phyloP scores from a whole-genome alignment of 495 filamentous ascomycete genomes.

The Pseudomonodictys pantanalensis region DNA sequence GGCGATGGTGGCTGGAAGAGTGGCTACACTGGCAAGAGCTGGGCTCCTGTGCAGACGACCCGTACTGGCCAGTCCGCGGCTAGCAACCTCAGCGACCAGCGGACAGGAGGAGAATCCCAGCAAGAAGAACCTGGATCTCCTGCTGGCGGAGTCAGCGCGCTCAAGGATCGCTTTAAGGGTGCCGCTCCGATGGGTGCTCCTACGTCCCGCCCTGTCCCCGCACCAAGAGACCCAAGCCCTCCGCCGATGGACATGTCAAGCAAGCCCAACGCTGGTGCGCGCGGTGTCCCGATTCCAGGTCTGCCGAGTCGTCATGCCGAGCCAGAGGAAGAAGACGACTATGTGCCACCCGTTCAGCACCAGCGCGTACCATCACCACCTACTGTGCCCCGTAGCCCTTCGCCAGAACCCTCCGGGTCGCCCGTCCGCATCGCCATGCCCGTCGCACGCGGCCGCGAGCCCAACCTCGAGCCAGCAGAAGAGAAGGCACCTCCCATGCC shows the following conservation, averaged over 20 bases:
- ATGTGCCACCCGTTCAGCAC: conserved; percentile 51
- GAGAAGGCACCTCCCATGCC: conserved; percentile 58
- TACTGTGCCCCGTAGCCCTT: conserved; percentile 57
- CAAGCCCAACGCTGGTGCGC: conserved; percentile 55
- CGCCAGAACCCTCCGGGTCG: conserved; percentile 57
- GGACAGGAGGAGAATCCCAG: conserved; percentile 54
- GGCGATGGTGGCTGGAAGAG: conserved; percentile 79
- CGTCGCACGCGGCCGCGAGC: conserved; percentile 60
- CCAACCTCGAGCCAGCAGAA: conserved; percentile 52
- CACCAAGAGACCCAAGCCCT: conserved; percentile 52
- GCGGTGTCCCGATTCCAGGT: conserved; percentile 71
- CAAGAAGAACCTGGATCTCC: conserved; percentile 52
- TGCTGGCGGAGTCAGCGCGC: conserved; percentile 60
- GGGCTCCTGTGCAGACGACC: conserved; percentile 76
- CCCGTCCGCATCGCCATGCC: conserved; percentile 88
- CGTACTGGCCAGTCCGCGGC: conserved; percentile 61
- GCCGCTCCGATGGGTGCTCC: conserved; percentile 63
- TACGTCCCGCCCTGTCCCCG: conserved; percentile 45
- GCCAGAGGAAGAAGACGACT: conserved; percentile 51
- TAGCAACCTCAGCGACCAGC: conserved; percentile 57
- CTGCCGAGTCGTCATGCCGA: conserved; percentile 61
- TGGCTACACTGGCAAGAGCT: conserved; percentile 81
- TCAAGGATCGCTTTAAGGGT: conserved; percentile 75
- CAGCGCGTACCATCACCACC: conserved; percentile 55
- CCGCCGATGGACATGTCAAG: conserved; percentile 60